Conservation (phyloP, 345 rosid species). For the Eucalyptus virginea region DNA sequence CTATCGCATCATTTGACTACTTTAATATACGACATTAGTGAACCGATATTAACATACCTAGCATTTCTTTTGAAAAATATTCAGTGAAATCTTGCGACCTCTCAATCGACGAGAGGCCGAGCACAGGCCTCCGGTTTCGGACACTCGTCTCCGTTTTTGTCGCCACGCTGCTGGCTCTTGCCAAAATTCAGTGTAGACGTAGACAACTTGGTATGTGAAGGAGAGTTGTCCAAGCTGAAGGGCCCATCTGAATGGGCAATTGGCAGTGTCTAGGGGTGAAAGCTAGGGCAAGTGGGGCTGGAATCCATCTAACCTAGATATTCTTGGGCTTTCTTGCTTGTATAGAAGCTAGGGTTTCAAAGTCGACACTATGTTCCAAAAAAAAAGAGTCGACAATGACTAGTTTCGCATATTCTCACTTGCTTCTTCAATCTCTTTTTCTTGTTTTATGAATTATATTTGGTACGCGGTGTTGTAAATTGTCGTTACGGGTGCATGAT, state of each 20-base stretch:
- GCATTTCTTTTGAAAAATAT: neutral
- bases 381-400: neutral
- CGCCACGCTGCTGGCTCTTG: neutral
- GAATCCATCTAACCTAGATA: neutral
- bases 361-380: neutral
- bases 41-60: neutral
- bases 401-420: neutral
- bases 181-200: neutral
- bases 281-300: neutral
- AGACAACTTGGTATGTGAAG: neutral
- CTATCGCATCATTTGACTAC: neutral
- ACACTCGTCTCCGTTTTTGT: neutral
- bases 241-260: neutral
- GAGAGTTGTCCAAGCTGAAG: neutral
- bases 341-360: neutral
- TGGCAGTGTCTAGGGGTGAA: neutral
- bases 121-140: neutral
- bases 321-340: neutral
- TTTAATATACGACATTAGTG: neutral
- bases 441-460: neutral
- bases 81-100: neutral
- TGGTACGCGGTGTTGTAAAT: neutral
- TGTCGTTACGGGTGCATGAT: neutral
- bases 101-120: neutral
- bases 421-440: neutral